These are phyloP conservation scores for Dipteronia dyeriana DNA, from an alignment of 345 rosid species.

Conservation along the genomic window DNA sequence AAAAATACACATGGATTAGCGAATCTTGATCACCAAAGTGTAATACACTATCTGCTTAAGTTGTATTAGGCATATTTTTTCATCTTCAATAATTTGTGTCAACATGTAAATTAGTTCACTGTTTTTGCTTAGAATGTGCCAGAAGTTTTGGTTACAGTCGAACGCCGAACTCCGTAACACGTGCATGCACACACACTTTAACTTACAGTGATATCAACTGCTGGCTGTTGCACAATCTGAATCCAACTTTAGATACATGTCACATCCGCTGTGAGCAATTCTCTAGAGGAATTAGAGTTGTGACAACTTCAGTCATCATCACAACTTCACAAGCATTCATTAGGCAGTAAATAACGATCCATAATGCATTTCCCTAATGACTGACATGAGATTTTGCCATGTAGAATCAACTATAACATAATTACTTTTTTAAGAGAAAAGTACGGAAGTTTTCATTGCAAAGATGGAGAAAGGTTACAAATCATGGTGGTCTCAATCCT, in stretches of 20 bases:
- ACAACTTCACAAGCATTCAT: background rate
- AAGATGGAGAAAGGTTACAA: constrained; percentile 1
- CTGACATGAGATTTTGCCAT: background rate
- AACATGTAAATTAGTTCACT: too few species aligned
- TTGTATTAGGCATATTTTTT: background rate
- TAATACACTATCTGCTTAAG: background rate
- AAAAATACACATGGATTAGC: background rate
- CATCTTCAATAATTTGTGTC: too few species aligned
- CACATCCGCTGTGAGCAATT: background rate
- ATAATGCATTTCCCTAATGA: too few species aligned
- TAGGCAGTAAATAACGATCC: background rate
- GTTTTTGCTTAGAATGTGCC: too few species aligned
- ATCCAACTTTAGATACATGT: background rate
- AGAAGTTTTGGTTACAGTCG: too few species aligned
- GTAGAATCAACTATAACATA: background rate
- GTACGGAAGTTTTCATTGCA: background rate
- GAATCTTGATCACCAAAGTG: too few species aligned
- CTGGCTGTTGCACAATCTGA: background rate
- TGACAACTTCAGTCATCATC: too few species aligned
- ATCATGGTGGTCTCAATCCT: background rate
- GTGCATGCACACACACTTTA: too few species aligned
- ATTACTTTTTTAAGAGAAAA: background rate
- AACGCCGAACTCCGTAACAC: too few species aligned
- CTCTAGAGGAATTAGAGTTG: background rate
- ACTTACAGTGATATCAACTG: too few species aligned